These are phyloP conservation scores for Sicyos baderoa DNA, from an alignment of 306 rosid species.

Conservation along the genomic window DNA sequence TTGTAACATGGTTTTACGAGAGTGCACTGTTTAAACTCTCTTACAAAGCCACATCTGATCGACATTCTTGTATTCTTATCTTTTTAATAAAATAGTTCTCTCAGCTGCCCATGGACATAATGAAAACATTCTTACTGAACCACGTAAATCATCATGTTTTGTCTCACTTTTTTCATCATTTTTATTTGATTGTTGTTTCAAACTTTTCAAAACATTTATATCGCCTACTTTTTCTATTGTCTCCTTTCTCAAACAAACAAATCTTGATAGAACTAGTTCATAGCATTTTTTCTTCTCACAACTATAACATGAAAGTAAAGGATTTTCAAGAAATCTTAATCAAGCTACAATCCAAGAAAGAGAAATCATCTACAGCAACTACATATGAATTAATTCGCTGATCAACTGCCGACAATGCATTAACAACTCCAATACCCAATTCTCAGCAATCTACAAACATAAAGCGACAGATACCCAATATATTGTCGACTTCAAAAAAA, in stretches of 20 bases:
- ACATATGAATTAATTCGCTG: not conserved
- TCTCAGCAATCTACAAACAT: not conserved
- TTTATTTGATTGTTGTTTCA: no score
- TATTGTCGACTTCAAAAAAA: not conserved
- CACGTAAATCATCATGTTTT: no score
- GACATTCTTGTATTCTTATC: no score
- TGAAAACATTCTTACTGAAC: no score
- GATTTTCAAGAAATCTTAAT: not conserved
- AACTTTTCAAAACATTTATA: not conserved
- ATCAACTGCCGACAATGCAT: conserved; percentile 1
- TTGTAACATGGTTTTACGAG: no score
- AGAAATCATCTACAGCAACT: not conserved
- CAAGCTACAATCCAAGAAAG: not conserved
- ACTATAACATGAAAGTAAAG: not conserved
- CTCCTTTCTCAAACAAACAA: not conserved
- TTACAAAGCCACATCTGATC: no score
- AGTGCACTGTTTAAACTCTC: no score
- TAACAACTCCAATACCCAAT: not conserved
- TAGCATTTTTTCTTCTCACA: not conserved
- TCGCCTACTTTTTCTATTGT: not conserved
- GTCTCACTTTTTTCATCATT: no score
- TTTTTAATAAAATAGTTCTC: no score
- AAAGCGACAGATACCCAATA: not conserved
- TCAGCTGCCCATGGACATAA: no score
- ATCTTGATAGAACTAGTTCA: not conserved